Evolutionary conservation across 164 flowering plant species (phyloP), one percentile per base, ranked within the genome.

Genomic region (Cinnamomum chago): DNA sequence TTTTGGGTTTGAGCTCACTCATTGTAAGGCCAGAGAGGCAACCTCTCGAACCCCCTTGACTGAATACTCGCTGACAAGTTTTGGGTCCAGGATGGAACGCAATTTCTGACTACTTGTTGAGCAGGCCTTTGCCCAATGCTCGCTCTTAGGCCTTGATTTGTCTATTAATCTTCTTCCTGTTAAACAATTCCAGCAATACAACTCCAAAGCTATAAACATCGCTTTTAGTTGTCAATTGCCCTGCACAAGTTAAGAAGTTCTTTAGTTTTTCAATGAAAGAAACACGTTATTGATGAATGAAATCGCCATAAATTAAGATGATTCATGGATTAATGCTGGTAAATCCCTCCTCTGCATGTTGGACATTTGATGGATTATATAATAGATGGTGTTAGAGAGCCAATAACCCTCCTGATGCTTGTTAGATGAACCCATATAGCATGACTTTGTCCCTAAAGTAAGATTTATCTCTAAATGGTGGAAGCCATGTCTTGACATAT

Each of bases 181-280:
- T 20, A 95, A 95, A 82, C 40, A 93, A 80, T 71, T 95, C 99
- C 30, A 93, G 84, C 12, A 95, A 85, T 14, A 95, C 98, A 15
- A 95, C 97, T 15, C 99, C 99, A 67, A 92, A 95, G 79, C 99
- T 93, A 70, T 93, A 93, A 1, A 95, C 89, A 58, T 95, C 98
- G 72, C 98, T 93, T 70, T 85, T 93, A 15, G 96, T 89, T 2
- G 99, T 95, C 79, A 95, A 84, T 75, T 95, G 99, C 17, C 99
- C 99, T 93, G 79, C 72, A 70, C 65, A 55, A 25, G 10, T 15
- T 17, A 11, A 11, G 2, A 27, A 2, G 15, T 9, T 15, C 15
- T 51, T 51, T 15, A 11, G 12, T 51, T 51, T 51, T 11, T 51
- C 58, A 51, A 51, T 51, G 58, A 51, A 51, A 51, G 58, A 11